A percentile compares a stretch with the other conserved stretches of the same genome.
Evolutionary conservation across 164 flowering plant species (phyloP).

Genomic region (Macadamia integrifolia): DNA sequence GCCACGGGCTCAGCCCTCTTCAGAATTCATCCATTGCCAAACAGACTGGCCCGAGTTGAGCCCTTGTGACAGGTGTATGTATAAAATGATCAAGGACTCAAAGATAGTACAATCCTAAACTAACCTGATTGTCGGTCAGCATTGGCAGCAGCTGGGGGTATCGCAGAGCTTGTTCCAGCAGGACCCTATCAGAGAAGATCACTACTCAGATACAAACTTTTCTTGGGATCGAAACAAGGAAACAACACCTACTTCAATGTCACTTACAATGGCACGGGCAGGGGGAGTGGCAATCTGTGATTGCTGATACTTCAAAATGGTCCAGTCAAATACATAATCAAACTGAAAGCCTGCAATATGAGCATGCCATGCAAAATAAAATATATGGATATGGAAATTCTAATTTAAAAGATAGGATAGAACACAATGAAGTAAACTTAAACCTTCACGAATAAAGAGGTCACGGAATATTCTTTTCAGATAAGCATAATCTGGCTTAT

Average conservation of each 20-base stretch:
- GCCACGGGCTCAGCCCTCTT: too few species aligned
- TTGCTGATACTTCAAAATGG: slow-evolving; percentile 86
- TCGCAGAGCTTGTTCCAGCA: slow-evolving; percentile 70
- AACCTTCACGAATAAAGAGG: slow-evolving; percentile 97
- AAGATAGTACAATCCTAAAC: not conserved
- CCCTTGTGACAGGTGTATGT: too few species aligned
- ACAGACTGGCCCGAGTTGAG: too few species aligned
- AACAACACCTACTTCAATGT: not conserved
- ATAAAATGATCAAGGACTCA: not conserved
- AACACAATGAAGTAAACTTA: not conserved
- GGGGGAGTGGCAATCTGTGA: slow-evolving; percentile 73
- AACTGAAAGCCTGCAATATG: slow-evolving; percentile 66
- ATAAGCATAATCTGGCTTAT: slow-evolving; percentile 95
- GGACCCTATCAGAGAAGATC: slow-evolving; percentile 37
- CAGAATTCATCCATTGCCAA: too few species aligned
- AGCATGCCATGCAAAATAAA: not conserved
- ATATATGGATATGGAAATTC: not conserved
- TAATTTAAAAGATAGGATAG: not conserved
- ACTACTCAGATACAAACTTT: not conserved
- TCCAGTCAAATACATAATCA: slow-evolving; percentile 93
- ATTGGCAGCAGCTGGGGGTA: slow-evolving; percentile 42
- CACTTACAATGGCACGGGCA: slow-evolving; percentile 53
- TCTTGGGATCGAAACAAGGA: not conserved
- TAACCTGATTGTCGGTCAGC: slow-evolving; percentile 57
- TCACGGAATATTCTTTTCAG: slow-evolving; percentile 91